Base-by-base conservation (phyloP, 2,329 filamentous ascomycete genomes). In the Cercospora beticola region DNA sequence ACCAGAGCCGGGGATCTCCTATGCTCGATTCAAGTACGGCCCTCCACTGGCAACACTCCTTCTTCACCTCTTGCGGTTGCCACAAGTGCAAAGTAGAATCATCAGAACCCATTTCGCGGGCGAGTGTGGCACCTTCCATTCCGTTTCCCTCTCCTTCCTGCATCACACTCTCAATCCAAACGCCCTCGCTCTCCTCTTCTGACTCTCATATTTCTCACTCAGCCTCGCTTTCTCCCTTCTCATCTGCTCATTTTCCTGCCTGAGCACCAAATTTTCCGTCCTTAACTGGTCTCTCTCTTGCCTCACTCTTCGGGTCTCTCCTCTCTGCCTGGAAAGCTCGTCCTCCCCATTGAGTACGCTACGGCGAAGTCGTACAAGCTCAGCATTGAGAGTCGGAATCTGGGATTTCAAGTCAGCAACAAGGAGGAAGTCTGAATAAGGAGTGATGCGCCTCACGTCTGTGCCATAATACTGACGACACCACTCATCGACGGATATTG, bases 401-500 rank as follows among this genome's bases (percentile, higher is more conserved):
- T 64, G 49, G 62, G 28, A 30, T n/a, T 40, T 40, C 16, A 40
- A 40, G 36, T 40, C 36, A 40, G 36, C 36, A 40, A 40, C 16
- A n/a, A 40, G 36, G 7, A 33, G 23, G 10, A 8, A 43, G 28
- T 43, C 30, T 16, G 33, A 18, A 3, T 7, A 56, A 1, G 2
- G 12, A n/a, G 23, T 4, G 10, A n/a, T 57, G 8, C 5, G 12
- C 5, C n/a, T 23, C 23, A 64, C 62, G 49, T 74, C 70, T 12
- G 63, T 68, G 65, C 69, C 70, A 64, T 73, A 73, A 36, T 62
- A 67, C 14, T 70, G 62, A n/a, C 64, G 67, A 40, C 43, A 65
- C 10, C 68, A 33, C 26, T 68, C 33, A 57, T 73, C 64, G 40
- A 69, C 40, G 49, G 33, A 52, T 14, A 30, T 46, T 49, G 59